phyloP scores from a whole-genome alignment of 371 early-diverging fungal genomes.

The Mortierella sp. region DNA sequence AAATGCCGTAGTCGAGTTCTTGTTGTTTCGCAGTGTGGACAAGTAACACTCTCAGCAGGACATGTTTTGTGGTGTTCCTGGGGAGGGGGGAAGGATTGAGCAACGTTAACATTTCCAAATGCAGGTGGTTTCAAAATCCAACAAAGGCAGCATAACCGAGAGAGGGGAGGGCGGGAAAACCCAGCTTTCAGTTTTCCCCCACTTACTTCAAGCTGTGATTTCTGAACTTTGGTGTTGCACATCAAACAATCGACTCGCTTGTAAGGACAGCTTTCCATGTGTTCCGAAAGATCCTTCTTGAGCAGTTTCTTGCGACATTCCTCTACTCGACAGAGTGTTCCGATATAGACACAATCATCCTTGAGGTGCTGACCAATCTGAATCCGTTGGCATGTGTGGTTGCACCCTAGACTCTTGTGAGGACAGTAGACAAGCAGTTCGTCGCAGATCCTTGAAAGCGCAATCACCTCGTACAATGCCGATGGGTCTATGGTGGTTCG shows the following conservation, averaged over 20 bases:
- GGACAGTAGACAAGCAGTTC: conserved; percentile 74
- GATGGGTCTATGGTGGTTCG: conserved; percentile 60
- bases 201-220: conserved; percentile 41
- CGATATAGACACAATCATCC: conserved; percentile 67
- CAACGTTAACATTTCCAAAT: no score
- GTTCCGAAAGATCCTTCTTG: conserved; percentile 66
- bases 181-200: no score
- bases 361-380: conserved; percentile 66
- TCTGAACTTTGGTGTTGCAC: conserved; percentile 66
- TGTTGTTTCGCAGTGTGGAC: conserved; percentile 67
- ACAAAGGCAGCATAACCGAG: no score
- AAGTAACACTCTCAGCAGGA: conserved; percentile 66
- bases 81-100: no score
- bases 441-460: conserved; percentile 75
- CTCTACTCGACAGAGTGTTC: conserved; percentile 64
- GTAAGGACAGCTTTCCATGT: conserved; percentile 68
- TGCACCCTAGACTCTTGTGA: conserved; percentile 66
- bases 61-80: conserved; percentile 71
- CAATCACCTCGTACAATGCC: conserved; percentile 68
- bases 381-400: conserved; percentile 68
- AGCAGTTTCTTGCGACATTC: conserved; percentile 67
- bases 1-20: conserved; percentile 60
- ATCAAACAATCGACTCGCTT: conserved; percentile 68
- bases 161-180: no score
- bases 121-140: no score